Evolutionary conservation across 805 yeast genomes (phyloP), one percentile per base, ranked within the genome.

Genomic region (Phaffomyces antillensis): DNA sequence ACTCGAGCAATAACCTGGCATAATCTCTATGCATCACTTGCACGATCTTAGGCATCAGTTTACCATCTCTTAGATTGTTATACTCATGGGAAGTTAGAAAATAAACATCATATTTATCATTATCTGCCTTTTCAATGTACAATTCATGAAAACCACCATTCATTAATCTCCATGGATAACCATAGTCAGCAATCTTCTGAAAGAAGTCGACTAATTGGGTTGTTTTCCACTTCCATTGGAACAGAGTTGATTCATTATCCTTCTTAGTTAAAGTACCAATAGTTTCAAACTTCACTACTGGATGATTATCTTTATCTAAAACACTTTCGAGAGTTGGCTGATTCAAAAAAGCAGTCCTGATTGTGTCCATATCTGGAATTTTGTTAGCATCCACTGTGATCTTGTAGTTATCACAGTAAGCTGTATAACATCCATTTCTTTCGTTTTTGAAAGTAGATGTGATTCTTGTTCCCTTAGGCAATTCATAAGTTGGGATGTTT

Each of bases 121-220:
- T 20, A 13, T 40, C 51, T 4, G 36, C 24, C 4, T 42, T 32
- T 36, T 50, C 45, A 26, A 56, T 43, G 18, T 48, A 37, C 1
- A 56, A 28, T 20, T 56, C 61, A 24, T 51, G 54, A 3, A 34
- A 40, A 0, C 61, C 61, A 28, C 61, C 61, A 39, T 49, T 54
- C 59, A 56, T 54, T 40, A 56, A 9, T 47, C 58, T 52, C 59
- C 59, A 56, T 7, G 61, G 61, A 37, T 52, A 55, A 12, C 61
- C 61, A 28, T 52, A 56, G 1, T 40, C 7, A 0, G 58, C 49
- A 4, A 56, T 7, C 40, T 42, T 49, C 23, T 54, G 55, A 36
- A 52, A 56, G 18, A 31, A 42, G 2, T 34, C 17, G 7, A 50
- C 53, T 4, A 18, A 37, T 12, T 15, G 12, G 0, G 32, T 34